These are phyloP conservation scores for Xylaria sp. DNA, from an alignment of 2,329 filamentous ascomycete species.

Conservation along the genomic window DNA sequence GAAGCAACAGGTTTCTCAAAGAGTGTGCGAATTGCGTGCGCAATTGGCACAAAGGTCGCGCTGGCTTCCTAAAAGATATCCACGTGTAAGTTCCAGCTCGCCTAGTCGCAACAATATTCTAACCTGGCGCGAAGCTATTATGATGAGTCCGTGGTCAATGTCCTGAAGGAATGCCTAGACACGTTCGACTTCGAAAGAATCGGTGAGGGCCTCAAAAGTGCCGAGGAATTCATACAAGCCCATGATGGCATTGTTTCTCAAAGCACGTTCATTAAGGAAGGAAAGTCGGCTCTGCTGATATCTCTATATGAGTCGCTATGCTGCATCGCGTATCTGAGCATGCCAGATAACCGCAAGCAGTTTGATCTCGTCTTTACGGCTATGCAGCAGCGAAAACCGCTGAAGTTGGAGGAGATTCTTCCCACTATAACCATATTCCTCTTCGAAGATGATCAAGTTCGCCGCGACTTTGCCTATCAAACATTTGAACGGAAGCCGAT, in stretches of 20 bases:
- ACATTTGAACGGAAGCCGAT: constrained; percentile 61
- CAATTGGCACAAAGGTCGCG: constrained; percentile 67
- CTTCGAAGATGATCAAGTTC: constrained; percentile 63
- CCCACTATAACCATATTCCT: constrained; percentile 82
- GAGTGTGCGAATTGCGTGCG: constrained; percentile 66
- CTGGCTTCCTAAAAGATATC: constrained; percentile 56
- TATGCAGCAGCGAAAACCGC: constrained; percentile 70
- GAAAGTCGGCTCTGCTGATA: constrained; percentile 59
- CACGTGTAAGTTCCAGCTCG: constrained; percentile 44
- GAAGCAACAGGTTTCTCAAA: constrained; percentile 54
- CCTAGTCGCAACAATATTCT: constrained; percentile 4
- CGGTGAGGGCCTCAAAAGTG: constrained; percentile 52
- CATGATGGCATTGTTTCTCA: constrained; percentile 38
- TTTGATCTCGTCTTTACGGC: constrained; percentile 82
- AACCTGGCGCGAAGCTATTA: constrained; percentile 21
- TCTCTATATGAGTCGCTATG: constrained; percentile 86
- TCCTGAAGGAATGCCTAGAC: constrained; percentile 54
- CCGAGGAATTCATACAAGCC: constrained; percentile 47
- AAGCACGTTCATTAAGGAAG: constrained; percentile 37
- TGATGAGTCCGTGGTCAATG: constrained; percentile 46
- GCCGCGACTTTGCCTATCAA: constrained; percentile 61
- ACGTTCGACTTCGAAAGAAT: constrained; percentile 58
- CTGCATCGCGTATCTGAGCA: constrained; percentile 68
- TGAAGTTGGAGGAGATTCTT: constrained; percentile 68
- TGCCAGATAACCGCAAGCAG: constrained; percentile 46